phyloP scores from a whole-genome alignment of 192 early-diverging fungal species.

The Backusella tuberculispora region DNA sequence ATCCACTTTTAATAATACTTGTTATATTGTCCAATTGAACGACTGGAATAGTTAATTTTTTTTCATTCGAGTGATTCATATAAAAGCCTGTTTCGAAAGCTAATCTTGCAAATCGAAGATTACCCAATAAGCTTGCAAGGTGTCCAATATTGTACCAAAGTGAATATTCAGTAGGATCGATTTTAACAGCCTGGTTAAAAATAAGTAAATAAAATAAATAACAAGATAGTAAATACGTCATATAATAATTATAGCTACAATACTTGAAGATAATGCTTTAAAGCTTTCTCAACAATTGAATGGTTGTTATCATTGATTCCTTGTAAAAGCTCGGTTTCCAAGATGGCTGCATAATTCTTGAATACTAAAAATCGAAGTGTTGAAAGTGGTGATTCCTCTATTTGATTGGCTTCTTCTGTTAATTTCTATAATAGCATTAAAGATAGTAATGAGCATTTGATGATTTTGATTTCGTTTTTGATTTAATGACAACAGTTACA shows the following conservation, averaged over 20 bases:
- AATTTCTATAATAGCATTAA: background rate
- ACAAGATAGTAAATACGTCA: background rate
- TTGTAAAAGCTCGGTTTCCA: constrained; percentile 42
- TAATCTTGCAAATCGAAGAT: constrained; percentile 33
- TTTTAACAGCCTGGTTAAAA: constrained; percentile 29
- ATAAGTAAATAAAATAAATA: background rate
- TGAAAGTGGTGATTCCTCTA: constrained; percentile 37
- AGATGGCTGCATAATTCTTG: constrained; percentile 54
- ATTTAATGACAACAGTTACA: constrained; percentile 11
- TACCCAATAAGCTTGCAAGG: constrained; percentile 17
- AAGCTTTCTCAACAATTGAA: constrained; percentile 26
- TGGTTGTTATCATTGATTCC: background rate
- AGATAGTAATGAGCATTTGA: background rate
- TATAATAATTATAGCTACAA: background rate
- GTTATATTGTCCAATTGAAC: background rate
- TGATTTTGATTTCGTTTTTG: background rate
- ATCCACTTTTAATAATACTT: background rate
- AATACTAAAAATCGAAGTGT: constrained; percentile 53
- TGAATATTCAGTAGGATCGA: constrained; percentile 37
- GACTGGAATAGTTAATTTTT: background rate
- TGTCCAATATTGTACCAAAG: constrained; percentile 40
- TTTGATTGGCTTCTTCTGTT: constrained; percentile 10
- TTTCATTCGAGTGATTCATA: constrained; percentile 14
- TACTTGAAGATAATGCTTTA: constrained; percentile 52
- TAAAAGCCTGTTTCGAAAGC: constrained; percentile 38